phyloP scores from a whole-genome alignment of 2,329 filamentous ascomycete genomes.

The Pseudogymnoascus sp. region DNA sequence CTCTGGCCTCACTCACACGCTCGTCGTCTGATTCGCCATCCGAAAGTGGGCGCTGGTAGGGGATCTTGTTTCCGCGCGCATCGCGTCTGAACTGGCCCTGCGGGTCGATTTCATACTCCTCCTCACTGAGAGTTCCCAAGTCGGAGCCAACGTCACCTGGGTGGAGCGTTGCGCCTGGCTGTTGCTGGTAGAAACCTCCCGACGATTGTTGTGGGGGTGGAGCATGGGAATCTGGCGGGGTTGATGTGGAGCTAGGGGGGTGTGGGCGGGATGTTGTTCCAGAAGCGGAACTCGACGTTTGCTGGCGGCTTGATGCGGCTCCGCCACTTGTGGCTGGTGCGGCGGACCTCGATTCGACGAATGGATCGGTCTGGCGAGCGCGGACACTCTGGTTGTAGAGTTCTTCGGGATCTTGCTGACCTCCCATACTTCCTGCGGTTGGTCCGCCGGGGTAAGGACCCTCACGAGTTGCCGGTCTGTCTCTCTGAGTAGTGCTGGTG shows the following conservation, averaged over 20 bases:
- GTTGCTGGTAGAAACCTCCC: slow-evolving; percentile 37
- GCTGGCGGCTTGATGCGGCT: slow-evolving; percentile 22
- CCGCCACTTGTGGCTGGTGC: slow-evolving; percentile 18
- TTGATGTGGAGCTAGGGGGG: slow-evolving; percentile 18
- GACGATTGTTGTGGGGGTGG: slow-evolving; percentile 35
- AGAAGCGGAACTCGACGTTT: slow-evolving; percentile 21
- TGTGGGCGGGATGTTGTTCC: slow-evolving; percentile 9
- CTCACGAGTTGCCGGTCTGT: slow-evolving; percentile 37
- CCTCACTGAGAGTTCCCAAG: slow-evolving; percentile 57
- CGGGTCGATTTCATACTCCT: slow-evolving; percentile 61
- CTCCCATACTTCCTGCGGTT: slow-evolving; percentile 6
- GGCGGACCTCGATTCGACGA: slow-evolving; percentile 37
- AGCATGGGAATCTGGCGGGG: slow-evolving; percentile 32
- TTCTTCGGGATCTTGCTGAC: slow-evolving; percentile 17
- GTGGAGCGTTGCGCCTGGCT: slow-evolving; percentile 25
- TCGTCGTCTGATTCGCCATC: slow-evolving; percentile 49
- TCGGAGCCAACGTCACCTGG: slow-evolving; percentile 31
- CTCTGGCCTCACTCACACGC: slow-evolving; percentile 33
- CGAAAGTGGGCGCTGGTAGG: slow-evolving; percentile 37
- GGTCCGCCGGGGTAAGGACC: slow-evolving; percentile 33
- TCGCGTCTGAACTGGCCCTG: slow-evolving; percentile 54
- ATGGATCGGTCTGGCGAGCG: slow-evolving; percentile 45
- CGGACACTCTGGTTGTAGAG: slow-evolving; percentile 22
- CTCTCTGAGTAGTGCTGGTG: slow-evolving; percentile 31
- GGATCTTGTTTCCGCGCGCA: slow-evolving; percentile 50